A percentile compares a stretch with the other conserved stretches of the same genome.
These are phyloP conservation scores for Candida schatavii DNA, from an alignment of 805 yeast species.

Conservation along the genomic window DNA sequence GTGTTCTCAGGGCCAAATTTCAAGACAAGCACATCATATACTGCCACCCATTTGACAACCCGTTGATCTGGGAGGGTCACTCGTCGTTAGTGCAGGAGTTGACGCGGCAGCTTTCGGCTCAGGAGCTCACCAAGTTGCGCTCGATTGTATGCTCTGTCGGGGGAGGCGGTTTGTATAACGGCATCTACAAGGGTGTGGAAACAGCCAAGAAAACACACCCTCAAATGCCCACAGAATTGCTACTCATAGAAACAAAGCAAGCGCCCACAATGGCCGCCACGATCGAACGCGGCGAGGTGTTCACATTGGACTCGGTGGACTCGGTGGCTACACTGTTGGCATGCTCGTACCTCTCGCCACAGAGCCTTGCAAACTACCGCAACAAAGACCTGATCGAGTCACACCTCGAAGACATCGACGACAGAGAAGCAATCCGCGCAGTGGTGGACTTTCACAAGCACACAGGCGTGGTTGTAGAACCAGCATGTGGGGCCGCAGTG, in stretches of 20 bases:
- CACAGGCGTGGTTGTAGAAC: constrained; percentile 23
- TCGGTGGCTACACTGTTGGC: constrained; percentile 68
- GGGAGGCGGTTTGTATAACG: constrained; percentile 58
- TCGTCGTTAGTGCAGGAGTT: constrained; percentile 47
- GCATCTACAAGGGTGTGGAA: constrained; percentile 45
- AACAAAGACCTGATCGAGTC: constrained; percentile 25
- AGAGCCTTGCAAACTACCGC: constrained; percentile 44
- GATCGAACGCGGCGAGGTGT: constrained; percentile 42
- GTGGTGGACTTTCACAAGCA: constrained; percentile 21
- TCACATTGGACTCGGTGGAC: constrained; percentile 42
- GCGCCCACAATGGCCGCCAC: constrained; percentile 58
- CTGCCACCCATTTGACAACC: constrained; percentile 55
- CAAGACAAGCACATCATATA: constrained; percentile 38
- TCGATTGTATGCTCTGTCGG: constrained; percentile 55
- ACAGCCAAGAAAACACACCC: constrained; percentile 22
- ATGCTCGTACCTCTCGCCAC: constrained; percentile 52
- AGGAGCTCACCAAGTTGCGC: constrained; percentile 25
- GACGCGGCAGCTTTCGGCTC: constrained; percentile 20
- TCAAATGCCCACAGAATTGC: constrained; percentile 26
- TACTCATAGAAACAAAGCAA: constrained; percentile 58
- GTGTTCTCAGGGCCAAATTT: constrained; percentile 17
- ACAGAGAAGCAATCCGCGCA: constrained; percentile 23
- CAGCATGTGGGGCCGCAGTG: constrained; percentile 33
- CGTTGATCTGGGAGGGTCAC: constrained; percentile 56
- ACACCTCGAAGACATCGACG: constrained; percentile 40